Conservation (phyloP, 1,284 basidiomycete species). For the Ceratobasidium theobromae region DNA sequence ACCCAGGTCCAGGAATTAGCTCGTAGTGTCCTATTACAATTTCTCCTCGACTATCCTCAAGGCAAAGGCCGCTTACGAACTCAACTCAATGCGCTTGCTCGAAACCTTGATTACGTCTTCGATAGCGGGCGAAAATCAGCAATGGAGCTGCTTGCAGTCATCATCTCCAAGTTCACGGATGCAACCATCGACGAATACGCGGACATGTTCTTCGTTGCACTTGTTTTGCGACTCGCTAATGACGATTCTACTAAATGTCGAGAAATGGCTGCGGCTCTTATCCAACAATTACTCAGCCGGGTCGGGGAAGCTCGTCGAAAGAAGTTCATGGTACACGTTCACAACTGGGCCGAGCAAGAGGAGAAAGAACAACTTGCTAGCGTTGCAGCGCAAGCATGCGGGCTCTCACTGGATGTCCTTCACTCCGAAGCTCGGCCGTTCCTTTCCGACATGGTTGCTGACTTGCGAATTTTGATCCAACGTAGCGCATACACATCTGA, state of each 20-base stretch:
- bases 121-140: constrained; percentile 91
- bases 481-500: constrained; percentile 49
- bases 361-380: constrained; percentile 62
- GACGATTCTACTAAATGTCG: constrained; percentile 89
- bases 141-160: constrained; percentile 83
- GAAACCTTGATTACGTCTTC: constrained; percentile 89
- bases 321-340: constrained; percentile 68
- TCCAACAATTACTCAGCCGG: constrained; percentile 72
- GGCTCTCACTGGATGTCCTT: constrained; percentile 71
- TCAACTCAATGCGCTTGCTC: constrained; percentile 90
- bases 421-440: constrained; percentile 54
- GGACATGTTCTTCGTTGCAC: constrained; percentile 87
- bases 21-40: constrained; percentile 87
- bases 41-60: constrained; percentile 97
- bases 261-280: constrained; percentile 80
- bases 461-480: constrained; percentile 56
- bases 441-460: constrained; percentile 58
- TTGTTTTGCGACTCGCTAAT: constrained; percentile 93
- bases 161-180: constrained; percentile 83
- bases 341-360: constrained; percentile 75
- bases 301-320: constrained; percentile 64
- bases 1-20: constrained; percentile 89
- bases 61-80: constrained; percentile 86
- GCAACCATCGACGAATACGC: constrained; percentile 78
- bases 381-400: constrained; percentile 80